Percentiles rank a stretch among this genome's conserved stretches.
phyloP scores from a whole-genome alignment of 805 yeast species.

The Cephaloascus albidus region DNA sequence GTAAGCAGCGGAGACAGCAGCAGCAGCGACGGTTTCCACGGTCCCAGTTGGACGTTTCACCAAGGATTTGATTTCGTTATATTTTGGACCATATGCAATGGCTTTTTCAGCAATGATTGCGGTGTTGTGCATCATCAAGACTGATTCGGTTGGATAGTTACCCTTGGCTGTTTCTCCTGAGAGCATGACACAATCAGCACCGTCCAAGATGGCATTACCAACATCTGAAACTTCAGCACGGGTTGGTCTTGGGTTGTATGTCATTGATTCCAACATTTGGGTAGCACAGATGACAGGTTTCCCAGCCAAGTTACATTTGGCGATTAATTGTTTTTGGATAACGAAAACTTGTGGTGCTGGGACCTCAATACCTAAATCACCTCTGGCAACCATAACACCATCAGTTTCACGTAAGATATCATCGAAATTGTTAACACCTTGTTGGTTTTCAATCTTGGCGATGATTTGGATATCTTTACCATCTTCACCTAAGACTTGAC shows the following conservation, averaged over 20 bases:
- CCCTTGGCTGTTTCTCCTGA: conserved; percentile 99
- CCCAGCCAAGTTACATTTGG: conserved; percentile 98
- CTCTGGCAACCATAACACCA: conserved; percentile 99
- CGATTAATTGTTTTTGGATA: conserved; percentile 97
- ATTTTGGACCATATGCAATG: conserved; percentile 75
- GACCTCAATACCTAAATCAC: conserved; percentile 98
- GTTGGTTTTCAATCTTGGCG: conserved; percentile 97
- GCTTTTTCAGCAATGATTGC: conserved; percentile 95
- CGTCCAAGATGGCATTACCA: conserved; percentile 97
- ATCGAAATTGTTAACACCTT: conserved; percentile 99
- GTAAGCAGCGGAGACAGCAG: conserved; percentile 93
- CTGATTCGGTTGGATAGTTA: conserved; percentile 96
- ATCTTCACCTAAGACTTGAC: conserved; percentile 92
- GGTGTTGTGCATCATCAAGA: conserved; percentile 97
- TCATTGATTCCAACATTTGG: conserved; percentile 99
- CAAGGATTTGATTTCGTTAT: conserved; percentile 80
- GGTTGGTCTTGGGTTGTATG: conserved; percentile 99
- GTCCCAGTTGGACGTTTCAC: conserved; percentile 86
- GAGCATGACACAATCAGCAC: conserved; percentile 99
- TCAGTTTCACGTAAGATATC: conserved; percentile 91
- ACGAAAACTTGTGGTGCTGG: conserved; percentile 98
- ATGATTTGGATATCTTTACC: conserved; percentile 96
- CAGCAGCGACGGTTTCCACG: conserved; percentile 93
- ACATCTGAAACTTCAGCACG: conserved; percentile 99
- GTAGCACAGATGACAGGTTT: conserved; percentile 99